Conservation (phyloP, 306 rosid species). For the Mimosa pudica region DNA sequence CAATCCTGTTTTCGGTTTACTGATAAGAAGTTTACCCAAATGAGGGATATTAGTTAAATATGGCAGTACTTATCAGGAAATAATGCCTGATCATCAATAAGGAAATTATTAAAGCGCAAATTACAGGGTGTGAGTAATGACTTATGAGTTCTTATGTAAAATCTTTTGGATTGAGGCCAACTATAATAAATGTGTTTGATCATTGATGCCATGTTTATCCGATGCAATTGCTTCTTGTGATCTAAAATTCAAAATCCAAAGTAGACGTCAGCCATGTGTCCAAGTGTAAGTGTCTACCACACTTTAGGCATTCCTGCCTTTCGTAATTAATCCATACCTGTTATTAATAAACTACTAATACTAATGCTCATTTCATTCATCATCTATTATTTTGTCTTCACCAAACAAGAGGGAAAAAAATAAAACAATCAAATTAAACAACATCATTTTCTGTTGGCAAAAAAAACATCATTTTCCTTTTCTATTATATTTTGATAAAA, state of each 20-base stretch:
- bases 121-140: background rate
- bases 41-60: constrained; percentile 29
- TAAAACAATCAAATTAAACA: too few species aligned
- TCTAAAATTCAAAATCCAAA: background rate
- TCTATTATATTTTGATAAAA: too few species aligned
- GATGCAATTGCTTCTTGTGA: background rate
- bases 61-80: constrained; percentile 9
- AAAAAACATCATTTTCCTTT: too few species aligned
- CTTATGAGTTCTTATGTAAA: background rate
- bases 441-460: too few species aligned
- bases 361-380: too few species aligned
- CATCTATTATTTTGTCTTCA: too few species aligned
- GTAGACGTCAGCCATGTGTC: background rate
- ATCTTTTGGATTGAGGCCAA: background rate
- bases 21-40: constrained; percentile 27
- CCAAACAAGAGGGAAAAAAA: too few species aligned
- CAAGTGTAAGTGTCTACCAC: background rate
- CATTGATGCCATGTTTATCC: background rate
- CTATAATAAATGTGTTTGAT: background rate
- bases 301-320: background rate
- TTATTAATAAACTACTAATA: background rate
- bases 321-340: background rate
- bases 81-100: constrained; percentile 4
- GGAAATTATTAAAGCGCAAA: background rate
- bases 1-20: background rate